Percentiles rank a stretch among this genome's conserved stretches.
phyloP scores from a whole-genome alignment of 306 rosid species.

The Begonia loranthoides region DNA sequence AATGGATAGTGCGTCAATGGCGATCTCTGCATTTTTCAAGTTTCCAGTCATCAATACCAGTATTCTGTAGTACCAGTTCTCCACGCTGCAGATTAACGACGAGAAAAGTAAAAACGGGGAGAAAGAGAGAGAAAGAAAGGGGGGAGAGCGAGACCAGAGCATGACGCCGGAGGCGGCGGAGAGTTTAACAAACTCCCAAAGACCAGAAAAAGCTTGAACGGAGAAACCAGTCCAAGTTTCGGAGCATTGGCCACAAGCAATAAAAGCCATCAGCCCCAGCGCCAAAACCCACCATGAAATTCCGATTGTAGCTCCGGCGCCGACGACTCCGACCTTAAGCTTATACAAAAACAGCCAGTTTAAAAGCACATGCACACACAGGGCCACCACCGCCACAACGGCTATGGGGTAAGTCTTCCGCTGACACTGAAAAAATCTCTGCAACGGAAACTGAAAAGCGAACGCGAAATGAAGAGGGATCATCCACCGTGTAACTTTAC shows the following conservation, averaged over 20 bases:
- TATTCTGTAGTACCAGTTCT: conserved; percentile 79
- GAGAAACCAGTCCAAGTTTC: conserved; percentile 71
- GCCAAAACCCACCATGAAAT: conserved; percentile 55
- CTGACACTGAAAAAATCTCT: conserved; percentile 56
- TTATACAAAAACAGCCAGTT: conserved; percentile 54
- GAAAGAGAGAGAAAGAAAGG: background rate
- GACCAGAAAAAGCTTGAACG: conserved; percentile 54
- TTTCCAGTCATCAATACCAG: conserved; percentile 70
- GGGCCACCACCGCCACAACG: conserved; percentile 30
- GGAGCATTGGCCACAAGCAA: conserved; percentile 56
- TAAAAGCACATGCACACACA: conserved; percentile 26
- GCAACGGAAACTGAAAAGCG: conserved; percentile 54
- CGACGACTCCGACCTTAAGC: conserved; percentile 41
- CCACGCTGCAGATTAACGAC: conserved; percentile 33
- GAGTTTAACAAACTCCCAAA: conserved; percentile 63
- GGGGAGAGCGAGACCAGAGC: conserved; percentile 43
- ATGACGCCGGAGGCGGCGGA: conserved; percentile 73
- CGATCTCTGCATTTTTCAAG: conserved; percentile 50
- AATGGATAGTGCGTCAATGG: conserved; percentile 68
- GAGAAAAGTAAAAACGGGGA: background rate
- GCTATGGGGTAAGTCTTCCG: conserved; percentile 33
- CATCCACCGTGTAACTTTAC: conserved; percentile 31
- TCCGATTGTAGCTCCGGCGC: conserved; percentile 37
- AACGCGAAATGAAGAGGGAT: conserved; percentile 53
- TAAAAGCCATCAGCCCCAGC: conserved; percentile 34